Conservation (phyloP, 352 stramenopile genomes). For the Pythium folliculosum region DNA sequence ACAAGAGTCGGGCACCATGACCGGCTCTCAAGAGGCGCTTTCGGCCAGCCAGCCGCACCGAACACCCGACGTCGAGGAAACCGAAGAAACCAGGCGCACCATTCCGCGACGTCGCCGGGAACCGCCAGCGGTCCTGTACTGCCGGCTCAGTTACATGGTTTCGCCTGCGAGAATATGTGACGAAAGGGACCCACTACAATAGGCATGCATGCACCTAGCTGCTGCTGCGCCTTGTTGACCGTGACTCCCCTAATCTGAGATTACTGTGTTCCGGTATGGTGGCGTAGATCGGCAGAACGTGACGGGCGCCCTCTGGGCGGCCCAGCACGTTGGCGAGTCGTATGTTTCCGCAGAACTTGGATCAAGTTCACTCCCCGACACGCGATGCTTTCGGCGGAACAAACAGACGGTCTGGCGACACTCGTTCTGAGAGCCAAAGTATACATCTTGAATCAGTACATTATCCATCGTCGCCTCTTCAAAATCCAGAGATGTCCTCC, state of each 20-base stretch:
- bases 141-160: too few species aligned
- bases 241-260: not conserved
- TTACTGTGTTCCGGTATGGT: not conserved
- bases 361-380: slow-evolving; percentile 7
- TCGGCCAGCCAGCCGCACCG: too few species aligned
- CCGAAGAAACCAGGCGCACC: not conserved
- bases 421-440: too few species aligned
- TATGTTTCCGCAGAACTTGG: slow-evolving; percentile 19
- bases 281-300: slow-evolving; percentile 7
- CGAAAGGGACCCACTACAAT: too few species aligned
- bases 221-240: too few species aligned
- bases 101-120: not conserved
- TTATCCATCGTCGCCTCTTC: not conserved
- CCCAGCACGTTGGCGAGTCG: not conserved
- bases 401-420: too few species aligned
- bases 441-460: not conserved
- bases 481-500: not conserved
- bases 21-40: not conserved
- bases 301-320: too few species aligned
- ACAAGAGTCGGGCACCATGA: not conserved
- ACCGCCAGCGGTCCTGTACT: too few species aligned
- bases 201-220: not conserved
- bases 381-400: too few species aligned
- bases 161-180: too few species aligned
- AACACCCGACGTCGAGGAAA: too few species aligned